These are phyloP conservation scores for Sanghuangporus weigelae DNA, from an alignment of 1,284 basidiomycete species.

Conservation along the genomic window DNA sequence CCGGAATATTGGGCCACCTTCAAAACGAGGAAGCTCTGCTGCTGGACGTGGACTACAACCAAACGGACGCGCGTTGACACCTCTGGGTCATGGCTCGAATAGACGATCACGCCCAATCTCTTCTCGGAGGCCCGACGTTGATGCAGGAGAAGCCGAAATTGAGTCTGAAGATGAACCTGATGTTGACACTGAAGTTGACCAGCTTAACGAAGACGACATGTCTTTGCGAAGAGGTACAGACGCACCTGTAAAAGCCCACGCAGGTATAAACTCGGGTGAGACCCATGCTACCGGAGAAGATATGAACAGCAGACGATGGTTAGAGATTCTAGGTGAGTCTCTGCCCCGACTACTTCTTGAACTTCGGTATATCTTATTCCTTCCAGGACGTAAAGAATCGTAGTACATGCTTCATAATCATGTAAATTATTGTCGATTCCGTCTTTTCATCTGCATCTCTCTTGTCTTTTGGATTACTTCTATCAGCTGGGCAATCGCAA, in stretches of 20 bases:
- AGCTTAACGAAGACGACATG: neutral
- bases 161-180: slow-evolving; percentile 6
- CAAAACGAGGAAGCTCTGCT: neutral
- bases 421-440: neutral
- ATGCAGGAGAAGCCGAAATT: slow-evolving; percentile 1
- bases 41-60: neutral
- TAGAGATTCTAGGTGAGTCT: slow-evolving; percentile 8
- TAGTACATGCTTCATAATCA: neutral
- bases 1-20: neutral
- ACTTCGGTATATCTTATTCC: neutral
- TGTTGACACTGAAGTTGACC: neutral
- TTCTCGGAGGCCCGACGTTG: neutral
- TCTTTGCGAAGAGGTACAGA: neutral
- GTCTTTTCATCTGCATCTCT: too few relatives aligned
- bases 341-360: too few relatives aligned
- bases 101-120: neutral
- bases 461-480: neutral
- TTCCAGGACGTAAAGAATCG: neutral
- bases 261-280: neutral
- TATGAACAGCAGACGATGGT: slow-evolving; percentile 4
- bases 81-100: neutral
- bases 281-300: neutral
- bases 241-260: neutral
- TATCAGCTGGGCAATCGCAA: neutral
- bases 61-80: neutral